These are phyloP conservation scores for Trichophyton schoenleinii DNA, from an alignment of 2,329 filamentous ascomycete genomes.

Conservation along the genomic window DNA sequence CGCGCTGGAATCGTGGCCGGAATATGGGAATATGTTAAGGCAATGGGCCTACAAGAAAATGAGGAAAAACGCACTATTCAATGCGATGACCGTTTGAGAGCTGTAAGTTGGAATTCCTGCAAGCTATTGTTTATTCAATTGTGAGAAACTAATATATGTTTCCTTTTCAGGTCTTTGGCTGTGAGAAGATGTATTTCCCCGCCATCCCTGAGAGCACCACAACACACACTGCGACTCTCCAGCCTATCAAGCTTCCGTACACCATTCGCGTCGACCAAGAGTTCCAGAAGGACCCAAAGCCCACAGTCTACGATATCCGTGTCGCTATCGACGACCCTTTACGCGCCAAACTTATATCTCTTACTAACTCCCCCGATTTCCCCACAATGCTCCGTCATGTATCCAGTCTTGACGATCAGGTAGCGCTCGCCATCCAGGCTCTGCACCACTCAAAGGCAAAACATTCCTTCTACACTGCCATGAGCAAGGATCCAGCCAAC, in stretches of 20 bases:
- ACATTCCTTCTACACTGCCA: slow-evolving; percentile 69
- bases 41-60: slow-evolving; percentile 77
- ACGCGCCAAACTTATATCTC: slow-evolving; percentile 50
- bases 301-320: slow-evolving; percentile 81
- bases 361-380: slow-evolving; percentile 58
- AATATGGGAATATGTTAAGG: slow-evolving; percentile 87
- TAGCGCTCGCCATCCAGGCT: slow-evolving; percentile 71
- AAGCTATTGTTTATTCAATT: background rate
- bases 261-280: slow-evolving; percentile 85
- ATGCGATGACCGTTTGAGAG: slow-evolving; percentile 70
- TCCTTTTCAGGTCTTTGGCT: slow-evolving; percentile 51
- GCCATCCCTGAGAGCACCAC: slow-evolving; percentile 69
- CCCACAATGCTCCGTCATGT: slow-evolving; percentile 64
- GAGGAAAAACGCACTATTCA: slow-evolving; percentile 88
- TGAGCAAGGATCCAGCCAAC: slow-evolving; percentile 67
- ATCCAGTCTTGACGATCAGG: slow-evolving; percentile 64
- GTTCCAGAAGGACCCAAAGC: slow-evolving; percentile 60
- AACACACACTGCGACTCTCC: slow-evolving; percentile 63
- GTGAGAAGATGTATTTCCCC: slow-evolving; percentile 73
- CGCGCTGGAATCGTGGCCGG: slow-evolving; percentile 79
- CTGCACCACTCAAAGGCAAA: slow-evolving; percentile 77
- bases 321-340: slow-evolving; percentile 76
- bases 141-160: background rate
- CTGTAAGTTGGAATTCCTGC: slow-evolving; percentile 40
- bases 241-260: slow-evolving; percentile 73